phyloP scores from a whole-genome alignment of 2,329 filamentous ascomycete genomes.

The Aspergillus uvarum region DNA sequence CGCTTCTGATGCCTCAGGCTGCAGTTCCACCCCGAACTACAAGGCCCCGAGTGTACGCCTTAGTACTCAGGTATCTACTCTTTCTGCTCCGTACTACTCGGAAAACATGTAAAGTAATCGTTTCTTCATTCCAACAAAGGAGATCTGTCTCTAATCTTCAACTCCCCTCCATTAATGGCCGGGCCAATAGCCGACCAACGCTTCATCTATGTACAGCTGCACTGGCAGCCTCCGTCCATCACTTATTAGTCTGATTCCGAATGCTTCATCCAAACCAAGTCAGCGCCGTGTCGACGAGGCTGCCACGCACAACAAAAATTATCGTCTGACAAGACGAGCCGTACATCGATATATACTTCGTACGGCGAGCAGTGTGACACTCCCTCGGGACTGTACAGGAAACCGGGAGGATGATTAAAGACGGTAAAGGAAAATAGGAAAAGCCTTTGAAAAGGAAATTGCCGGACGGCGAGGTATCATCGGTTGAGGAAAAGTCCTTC shows the following conservation, averaged over 20 bases:
- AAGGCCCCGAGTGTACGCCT: no score
- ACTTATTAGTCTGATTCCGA: not conserved
- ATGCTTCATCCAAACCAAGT: not conserved
- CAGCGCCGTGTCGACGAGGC: slow-evolving; percentile 9
- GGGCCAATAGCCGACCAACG: slow-evolving; percentile 21
- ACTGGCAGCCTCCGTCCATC: slow-evolving; percentile 12
- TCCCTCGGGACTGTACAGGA: slow-evolving; percentile 31
- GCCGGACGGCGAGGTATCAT: slow-evolving; percentile 27
- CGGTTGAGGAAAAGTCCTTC: slow-evolving; percentile 12
- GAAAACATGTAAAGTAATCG: not conserved
- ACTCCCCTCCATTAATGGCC: slow-evolving; percentile 27
- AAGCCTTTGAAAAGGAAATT: slow-evolving; percentile 29
- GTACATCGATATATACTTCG: slow-evolving; percentile 30
- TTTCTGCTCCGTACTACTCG: not conserved
- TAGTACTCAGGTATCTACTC: not conserved
- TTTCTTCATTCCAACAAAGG: slow-evolving; percentile 31
- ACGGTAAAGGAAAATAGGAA: slow-evolving; percentile 29
- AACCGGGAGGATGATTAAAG: slow-evolving; percentile 33
- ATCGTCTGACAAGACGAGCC: slow-evolving; percentile 20
- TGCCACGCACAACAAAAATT: slow-evolving; percentile 16
- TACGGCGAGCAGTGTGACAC: slow-evolving; percentile 24
- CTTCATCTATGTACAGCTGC: slow-evolving; percentile 37
- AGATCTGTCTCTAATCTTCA: slow-evolving; percentile 29
- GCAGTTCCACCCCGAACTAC: not conserved
- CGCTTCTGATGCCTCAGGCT: slow-evolving; percentile 7